These are phyloP conservation scores for Colletotrichum tropicale DNA, from an alignment of 2,329 filamentous ascomycete species.

Conservation along the genomic window DNA sequence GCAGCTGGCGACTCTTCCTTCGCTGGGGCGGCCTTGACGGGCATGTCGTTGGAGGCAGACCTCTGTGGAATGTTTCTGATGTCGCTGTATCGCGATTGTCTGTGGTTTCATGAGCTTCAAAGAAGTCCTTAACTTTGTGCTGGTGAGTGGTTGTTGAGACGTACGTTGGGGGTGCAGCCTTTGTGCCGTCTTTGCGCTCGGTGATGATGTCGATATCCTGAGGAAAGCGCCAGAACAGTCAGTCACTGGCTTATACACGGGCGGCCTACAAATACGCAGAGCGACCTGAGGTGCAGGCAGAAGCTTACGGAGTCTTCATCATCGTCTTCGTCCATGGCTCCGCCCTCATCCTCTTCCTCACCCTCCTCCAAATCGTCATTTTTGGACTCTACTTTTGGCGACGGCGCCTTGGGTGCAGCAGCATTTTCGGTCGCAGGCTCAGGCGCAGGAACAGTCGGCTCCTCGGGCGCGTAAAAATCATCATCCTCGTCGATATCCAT, in stretches of 20 bases:
- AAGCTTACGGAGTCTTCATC: conserved; percentile 51
- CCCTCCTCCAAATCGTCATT: conserved; percentile 66
- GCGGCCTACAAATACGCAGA: background rate
- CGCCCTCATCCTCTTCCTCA: conserved; percentile 67
- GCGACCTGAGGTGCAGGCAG: background rate
- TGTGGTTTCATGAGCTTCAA: conserved; percentile 28
- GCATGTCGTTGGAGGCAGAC: conserved; percentile 55
- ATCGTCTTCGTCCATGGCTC: conserved; percentile 65
- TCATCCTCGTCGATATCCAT: conserved; percentile 75
- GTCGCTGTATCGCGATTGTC: conserved; percentile 67
- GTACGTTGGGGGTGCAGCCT: conserved; percentile 63
- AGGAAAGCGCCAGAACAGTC: background rate
- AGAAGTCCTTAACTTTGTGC: background rate
- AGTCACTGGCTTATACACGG: background rate
- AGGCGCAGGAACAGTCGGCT: conserved; percentile 42
- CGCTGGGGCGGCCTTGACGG: conserved; percentile 47
- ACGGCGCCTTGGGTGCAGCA: background rate
- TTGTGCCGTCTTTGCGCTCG: conserved; percentile 68
- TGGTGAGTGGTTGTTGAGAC: conserved; percentile 27
- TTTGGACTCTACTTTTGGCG: conserved; percentile 27
- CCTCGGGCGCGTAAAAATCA: conserved; percentile 69
- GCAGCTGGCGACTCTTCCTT: conserved; percentile 47
- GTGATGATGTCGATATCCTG: conserved; percentile 74
- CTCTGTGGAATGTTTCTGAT: conserved; percentile 69
- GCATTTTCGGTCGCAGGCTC: background rate